Conservation (phyloP, 306 rosid genomes). For the Benincasa hispida region DNA sequence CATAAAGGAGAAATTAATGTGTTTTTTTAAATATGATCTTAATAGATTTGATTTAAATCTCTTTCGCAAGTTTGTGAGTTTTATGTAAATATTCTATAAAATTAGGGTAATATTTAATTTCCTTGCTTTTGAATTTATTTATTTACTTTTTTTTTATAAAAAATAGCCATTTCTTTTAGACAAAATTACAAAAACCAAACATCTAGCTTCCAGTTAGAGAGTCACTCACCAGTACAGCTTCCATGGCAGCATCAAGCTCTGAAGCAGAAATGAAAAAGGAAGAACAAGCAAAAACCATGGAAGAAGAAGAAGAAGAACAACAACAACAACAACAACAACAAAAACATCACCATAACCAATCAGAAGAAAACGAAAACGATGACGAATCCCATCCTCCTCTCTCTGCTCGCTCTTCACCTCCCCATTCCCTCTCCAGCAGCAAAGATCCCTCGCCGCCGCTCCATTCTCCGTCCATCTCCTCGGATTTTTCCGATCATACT, state of each 20-base stretch:
- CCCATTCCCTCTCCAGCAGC: constrained; percentile 17
- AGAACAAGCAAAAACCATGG: background rate
- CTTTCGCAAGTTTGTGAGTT: too few species aligned
- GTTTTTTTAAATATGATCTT: too few species aligned
- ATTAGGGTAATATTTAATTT: too few species aligned
- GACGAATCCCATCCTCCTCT: constrained; percentile 1
- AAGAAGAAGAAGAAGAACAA: background rate
- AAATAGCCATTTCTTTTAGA: too few species aligned
- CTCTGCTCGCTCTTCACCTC: constrained; percentile 16
- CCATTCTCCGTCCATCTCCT: constrained; percentile 21
- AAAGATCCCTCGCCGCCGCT: constrained; percentile 33
- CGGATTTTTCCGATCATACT: constrained; percentile 27
- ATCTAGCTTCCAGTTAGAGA: background rate
- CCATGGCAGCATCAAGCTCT: background rate
- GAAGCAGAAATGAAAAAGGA: constrained; percentile 2
- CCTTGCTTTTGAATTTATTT: too few species aligned
- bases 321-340: background rate
- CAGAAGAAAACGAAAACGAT: background rate
- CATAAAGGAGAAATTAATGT: too few species aligned
- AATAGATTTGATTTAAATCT: too few species aligned
- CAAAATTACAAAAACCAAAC: too few species aligned
- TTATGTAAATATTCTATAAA: too few species aligned
- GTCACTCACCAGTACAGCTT: background rate
- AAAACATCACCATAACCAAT: background rate
- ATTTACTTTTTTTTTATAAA: too few species aligned